Evolutionary conservation across 208 protist species (phyloP).

Genomic region (Trypanosoma rangeli): DNA sequence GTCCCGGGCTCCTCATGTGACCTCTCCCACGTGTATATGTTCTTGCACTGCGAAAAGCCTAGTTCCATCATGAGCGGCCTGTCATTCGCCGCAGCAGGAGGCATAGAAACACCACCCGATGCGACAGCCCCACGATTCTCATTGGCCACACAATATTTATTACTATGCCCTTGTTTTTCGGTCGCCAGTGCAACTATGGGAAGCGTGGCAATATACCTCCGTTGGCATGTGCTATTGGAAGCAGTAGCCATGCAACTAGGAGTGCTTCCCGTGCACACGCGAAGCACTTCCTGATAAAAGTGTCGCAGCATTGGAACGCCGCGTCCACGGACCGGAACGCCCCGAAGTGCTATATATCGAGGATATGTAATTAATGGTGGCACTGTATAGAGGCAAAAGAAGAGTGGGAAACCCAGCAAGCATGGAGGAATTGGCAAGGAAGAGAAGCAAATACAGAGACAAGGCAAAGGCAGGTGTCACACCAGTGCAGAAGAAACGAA

Average conservation of each 20-base stretch:
- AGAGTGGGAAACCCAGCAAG: too few relatives aligned
- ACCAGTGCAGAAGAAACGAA: too few relatives aligned
- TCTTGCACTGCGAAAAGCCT: constrained; percentile 62
- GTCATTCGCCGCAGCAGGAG: not conserved
- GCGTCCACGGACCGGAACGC: not conserved
- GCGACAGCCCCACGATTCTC: not conserved
- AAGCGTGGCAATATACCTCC: not conserved
- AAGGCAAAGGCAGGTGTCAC: too few relatives aligned
- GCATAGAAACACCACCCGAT: not conserved
- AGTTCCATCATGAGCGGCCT: constrained; percentile 3
- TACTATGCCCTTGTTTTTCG: not conserved
- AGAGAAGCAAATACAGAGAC: too few relatives aligned
- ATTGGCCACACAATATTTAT: not conserved
- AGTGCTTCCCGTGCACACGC: not conserved
- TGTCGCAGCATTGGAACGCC: not conserved
- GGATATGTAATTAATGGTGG: not conserved
- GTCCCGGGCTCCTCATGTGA: not conserved
- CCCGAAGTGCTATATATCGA: not conserved
- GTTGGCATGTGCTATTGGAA: not conserved
- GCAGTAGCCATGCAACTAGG: not conserved
- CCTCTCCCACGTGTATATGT: constrained; percentile 31
- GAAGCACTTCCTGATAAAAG: not conserved
- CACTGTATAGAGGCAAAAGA: constrained; percentile 3
- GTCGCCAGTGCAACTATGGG: not conserved
- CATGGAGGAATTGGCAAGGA: not conserved